Percentiles rank a stretch among this genome's conserved stretches.
phyloP scores from a whole-genome alignment of 768 basidiomycete species.

The Fistulinella prunicolor region DNA sequence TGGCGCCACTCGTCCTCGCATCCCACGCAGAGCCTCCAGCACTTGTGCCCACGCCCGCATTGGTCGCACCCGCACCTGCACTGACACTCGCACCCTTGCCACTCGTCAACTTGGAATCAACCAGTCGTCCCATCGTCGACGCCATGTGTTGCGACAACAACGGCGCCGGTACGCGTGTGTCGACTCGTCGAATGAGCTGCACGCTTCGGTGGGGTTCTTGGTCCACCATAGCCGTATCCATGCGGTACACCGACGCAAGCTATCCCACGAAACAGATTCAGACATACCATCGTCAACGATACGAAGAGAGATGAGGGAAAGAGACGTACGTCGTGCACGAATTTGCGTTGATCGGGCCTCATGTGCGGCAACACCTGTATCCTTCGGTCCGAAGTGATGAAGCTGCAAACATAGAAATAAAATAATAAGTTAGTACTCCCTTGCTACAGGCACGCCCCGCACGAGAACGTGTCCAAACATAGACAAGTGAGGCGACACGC shows the following conservation, averaged over 20 bases:
- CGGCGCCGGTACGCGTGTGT: conserved; percentile 75
- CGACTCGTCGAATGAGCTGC: conserved; percentile 76
- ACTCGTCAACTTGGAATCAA: conserved; percentile 46
- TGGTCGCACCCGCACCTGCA: not conserved
- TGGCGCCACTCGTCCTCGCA: too few species aligned
- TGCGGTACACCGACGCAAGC: conserved; percentile 76
- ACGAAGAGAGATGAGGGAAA: not conserved
- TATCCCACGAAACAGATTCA: conserved; percentile 27
- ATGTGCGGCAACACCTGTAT: conserved; percentile 77
- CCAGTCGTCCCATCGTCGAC: conserved; percentile 56
- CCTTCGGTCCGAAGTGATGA: conserved; percentile 62
- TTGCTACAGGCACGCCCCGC: too few species aligned
- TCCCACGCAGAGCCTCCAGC: too few species aligned
- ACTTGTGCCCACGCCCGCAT: not conserved
- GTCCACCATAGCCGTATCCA: conserved; percentile 86
- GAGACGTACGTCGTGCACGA: conserved; percentile 68
- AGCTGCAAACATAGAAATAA: conserved; percentile 39
- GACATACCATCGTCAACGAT: too few species aligned
- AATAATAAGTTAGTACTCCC: not conserved
- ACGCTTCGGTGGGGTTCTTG: conserved; percentile 88
- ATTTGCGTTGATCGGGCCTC: conserved; percentile 76
- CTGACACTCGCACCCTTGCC: conserved; percentile 7
- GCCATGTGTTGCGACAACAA: conserved; percentile 52
- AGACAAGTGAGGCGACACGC: too few species aligned
- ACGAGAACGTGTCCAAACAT: too few species aligned